Evolutionary conservation across 768 basidiomycete genomes (phyloP).

Genomic region (Vararia minispora): DNA sequence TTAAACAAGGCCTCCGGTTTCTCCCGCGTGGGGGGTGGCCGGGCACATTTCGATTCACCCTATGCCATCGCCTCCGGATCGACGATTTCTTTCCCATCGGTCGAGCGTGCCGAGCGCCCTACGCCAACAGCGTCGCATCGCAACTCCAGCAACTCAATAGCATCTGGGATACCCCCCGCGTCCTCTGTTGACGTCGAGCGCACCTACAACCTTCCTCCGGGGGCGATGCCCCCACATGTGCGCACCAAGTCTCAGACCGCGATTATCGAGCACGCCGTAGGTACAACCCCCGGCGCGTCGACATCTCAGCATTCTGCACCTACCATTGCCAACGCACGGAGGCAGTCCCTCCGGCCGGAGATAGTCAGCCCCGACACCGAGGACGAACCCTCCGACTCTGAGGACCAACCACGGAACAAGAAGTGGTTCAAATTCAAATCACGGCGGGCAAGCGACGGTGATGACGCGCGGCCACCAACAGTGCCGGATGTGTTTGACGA

Average conservation of each 20-base stretch:
- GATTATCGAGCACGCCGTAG: conserved; percentile 56
- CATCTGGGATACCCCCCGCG: no score
- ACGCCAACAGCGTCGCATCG: conserved; percentile 7
- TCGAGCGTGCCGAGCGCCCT: conserved; percentile 32
- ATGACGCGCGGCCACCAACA: conserved; percentile 1
- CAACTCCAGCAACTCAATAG: conserved; percentile 9
- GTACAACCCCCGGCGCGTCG: not conserved
- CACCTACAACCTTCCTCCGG: conserved; percentile 33
- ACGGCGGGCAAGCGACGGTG: conserved; percentile 12
- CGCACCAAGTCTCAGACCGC: conserved; percentile 79
- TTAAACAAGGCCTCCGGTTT: conserved; percentile 47
- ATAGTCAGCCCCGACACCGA: conserved; percentile 9
- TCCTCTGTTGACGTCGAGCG: conserved; percentile 11
- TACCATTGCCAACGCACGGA: conserved; percentile 3
- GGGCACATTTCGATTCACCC: conserved; percentile 76
- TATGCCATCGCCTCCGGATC: conserved; percentile 55
- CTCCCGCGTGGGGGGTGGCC: conserved; percentile 77
- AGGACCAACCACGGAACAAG: conserved; percentile 10
- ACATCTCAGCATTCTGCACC: not conserved
- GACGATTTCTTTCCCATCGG: conserved; percentile 46
- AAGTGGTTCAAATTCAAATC: conserved; percentile 14
- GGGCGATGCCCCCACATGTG: conserved; percentile 59
- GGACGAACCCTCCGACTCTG: conserved; percentile 7
- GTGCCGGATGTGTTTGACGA: no score
- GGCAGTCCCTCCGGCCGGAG: conserved; percentile 10